Evolutionary conservation across 768 basidiomycete species (phyloP), one percentile per base, ranked within the genome.

Genomic region (Collybia sp.): DNA sequence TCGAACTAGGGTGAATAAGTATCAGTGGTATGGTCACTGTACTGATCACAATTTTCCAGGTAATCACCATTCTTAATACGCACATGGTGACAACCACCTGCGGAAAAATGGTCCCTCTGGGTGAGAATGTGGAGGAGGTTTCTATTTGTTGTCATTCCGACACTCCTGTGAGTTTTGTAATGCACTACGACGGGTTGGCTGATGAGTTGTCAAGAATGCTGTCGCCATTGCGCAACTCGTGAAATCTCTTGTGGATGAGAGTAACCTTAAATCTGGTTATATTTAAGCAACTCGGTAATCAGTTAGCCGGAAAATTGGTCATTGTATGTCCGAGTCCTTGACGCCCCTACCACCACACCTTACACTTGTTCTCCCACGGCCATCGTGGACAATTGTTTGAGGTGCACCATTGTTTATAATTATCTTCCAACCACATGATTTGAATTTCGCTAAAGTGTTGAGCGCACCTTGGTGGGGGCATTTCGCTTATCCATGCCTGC

Each of bases 111-210:
- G 51, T 82, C 1, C 70, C 74, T 2, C 59, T 82, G 2, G 72
- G 70, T 5, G 57, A 63, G 4, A 66, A 69, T 41, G 55, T 82
- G 8, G 45, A 53, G 0, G 75, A 79, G 43, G 77, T 83, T 0
- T 75, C 82, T 3, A 82, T 84, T 16, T 84, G 80, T 45, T 78
- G 77, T 48, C 82, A 83, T 56, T 83, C 80, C 0, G 81, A 83
- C 46, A 82, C 79, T 0, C 79, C 82, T 1, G 77, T 82, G 33
- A 56, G 79, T 57, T 45, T 43, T 34, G 45, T 50, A 40, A 43
- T 38, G 16, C 3, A 12, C 38, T 42, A 19, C 31, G 25, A 25
- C 8, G 25, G 25, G 25, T 25, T 8, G 25, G 25, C 25, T 25
- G 25, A 25, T 25, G 8, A 8, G 25, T 25, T 25, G 25, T 8